phyloP scores from a whole-genome alignment of 441 rosid genomes.

The Erysimum cheiri region DNA sequence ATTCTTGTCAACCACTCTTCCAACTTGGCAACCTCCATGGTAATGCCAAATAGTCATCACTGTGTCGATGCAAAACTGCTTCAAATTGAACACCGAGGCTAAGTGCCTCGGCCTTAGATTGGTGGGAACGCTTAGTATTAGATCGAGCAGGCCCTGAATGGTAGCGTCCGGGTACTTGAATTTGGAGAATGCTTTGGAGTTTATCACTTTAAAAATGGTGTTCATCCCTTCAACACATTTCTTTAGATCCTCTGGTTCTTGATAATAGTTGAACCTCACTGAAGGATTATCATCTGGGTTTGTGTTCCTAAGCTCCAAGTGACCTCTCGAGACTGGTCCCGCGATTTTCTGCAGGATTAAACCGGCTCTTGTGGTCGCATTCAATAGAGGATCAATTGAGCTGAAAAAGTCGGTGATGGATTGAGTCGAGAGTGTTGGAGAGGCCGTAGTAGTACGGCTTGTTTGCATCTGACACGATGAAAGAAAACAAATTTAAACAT shows the following conservation, averaged over 20 bases:
- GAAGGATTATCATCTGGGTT: slow-evolving; percentile 58
- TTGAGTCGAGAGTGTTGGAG: slow-evolving; percentile 36
- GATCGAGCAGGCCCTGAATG: slow-evolving; percentile 39
- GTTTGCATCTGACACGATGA: slow-evolving; percentile 32
- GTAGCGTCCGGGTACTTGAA: slow-evolving; percentile 47
- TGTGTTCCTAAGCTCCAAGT: slow-evolving; percentile 51
- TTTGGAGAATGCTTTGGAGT: slow-evolving; percentile 51
- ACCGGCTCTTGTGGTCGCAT: slow-evolving; percentile 49
- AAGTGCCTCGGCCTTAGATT: slow-evolving; percentile 55
- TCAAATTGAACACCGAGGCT: slow-evolving; percentile 42
- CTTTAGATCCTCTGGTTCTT: slow-evolving; percentile 57
- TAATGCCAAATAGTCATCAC: slow-evolving; percentile 73
- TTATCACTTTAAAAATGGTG: slow-evolving; percentile 50
- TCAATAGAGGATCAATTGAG: slow-evolving; percentile 39
- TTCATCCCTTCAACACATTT: slow-evolving; percentile 55
- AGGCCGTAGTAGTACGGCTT: slow-evolving; percentile 30
- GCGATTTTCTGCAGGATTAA: slow-evolving; percentile 53
- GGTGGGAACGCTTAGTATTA: slow-evolving; percentile 49
- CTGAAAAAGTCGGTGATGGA: slow-evolving; percentile 40
- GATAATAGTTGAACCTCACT: slow-evolving; percentile 65
- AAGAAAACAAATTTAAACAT: slow-evolving; percentile 13
- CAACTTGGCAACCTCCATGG: slow-evolving; percentile 69
- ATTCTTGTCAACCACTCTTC: slow-evolving; percentile 57
- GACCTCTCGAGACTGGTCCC: slow-evolving; percentile 57
- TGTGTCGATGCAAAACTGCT: slow-evolving; percentile 64